A percentile compares a stretch with the other conserved stretches of the same genome.
Evolutionary conservation across 306 rosid species (phyloP).

Genomic region (Luffa acutangula): DNA sequence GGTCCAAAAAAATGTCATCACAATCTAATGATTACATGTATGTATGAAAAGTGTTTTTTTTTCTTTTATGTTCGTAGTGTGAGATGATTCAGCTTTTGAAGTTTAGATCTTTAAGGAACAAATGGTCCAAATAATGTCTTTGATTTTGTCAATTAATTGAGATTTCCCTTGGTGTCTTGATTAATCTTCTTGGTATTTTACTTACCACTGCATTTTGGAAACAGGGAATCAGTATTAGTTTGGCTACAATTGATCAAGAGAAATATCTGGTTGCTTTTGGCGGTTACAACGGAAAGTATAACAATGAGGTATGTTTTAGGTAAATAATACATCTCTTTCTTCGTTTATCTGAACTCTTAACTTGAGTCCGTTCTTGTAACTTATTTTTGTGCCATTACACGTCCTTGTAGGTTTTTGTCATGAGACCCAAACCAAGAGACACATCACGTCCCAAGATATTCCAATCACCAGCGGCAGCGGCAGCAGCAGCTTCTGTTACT

Average conservation of each 20-base stretch:
- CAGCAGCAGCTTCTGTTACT: conserved; percentile 93
- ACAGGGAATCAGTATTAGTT: conserved; percentile 82
- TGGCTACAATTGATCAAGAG: conserved; percentile 52
- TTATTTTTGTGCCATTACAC: not conserved
- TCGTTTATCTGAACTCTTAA: not conserved
- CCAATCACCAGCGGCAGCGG: conserved; percentile 96
- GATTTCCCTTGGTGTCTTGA: not conserved
- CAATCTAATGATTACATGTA: not conserved
- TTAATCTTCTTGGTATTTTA: not conserved
- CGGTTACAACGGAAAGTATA: conserved; percentile 92
- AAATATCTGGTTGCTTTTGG: conserved; percentile 84
- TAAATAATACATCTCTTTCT: not conserved
- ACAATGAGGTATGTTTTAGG: conserved; percentile 67
- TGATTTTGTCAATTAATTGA: not conserved
- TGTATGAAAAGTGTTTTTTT: not conserved
- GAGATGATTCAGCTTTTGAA: not conserved
- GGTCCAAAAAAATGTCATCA: not conserved
- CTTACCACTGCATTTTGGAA: conserved; percentile 12
- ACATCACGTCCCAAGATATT: conserved; percentile 64
- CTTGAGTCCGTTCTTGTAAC: not conserved
- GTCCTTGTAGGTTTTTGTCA: conserved; percentile 54
- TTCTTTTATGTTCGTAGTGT: not conserved
- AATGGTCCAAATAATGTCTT: not conserved
- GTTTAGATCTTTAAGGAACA: not conserved
- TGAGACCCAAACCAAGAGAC: conserved; percentile 71